These are phyloP conservation scores for Solanum gracilifrons DNA, from an alignment of 257 asterid species.

Conservation along the genomic window DNA sequence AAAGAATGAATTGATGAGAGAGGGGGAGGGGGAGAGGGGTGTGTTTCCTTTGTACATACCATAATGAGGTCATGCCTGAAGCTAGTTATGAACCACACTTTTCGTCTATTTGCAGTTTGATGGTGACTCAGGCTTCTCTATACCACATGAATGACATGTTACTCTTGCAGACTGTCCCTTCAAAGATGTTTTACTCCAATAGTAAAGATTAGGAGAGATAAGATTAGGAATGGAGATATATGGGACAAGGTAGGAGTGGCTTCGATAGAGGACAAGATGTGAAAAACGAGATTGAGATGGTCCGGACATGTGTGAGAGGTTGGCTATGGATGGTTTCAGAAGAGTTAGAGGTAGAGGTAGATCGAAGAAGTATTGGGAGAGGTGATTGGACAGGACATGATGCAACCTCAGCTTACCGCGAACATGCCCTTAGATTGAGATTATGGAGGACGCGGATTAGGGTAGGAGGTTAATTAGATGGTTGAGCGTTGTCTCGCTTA, in stretches of 20 bases:
- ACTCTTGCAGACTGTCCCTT: background rate
- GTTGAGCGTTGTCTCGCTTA: background rate
- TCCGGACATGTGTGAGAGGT: background rate
- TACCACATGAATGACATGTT: background rate
- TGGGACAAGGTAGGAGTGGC: background rate
- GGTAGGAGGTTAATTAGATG: background rate
- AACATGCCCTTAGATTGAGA: background rate
- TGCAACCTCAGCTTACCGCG: background rate
- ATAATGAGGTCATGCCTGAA: background rate
- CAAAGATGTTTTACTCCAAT: background rate
- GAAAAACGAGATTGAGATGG: background rate
- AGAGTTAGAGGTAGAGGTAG: background rate
- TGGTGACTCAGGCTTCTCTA: conserved; percentile 33
- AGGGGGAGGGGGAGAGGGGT: background rate
- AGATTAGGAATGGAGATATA: too few species aligned
- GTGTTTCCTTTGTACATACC: background rate
- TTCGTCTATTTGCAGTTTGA: conserved; percentile 14
- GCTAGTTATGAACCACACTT: conserved; percentile 13
- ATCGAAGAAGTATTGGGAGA: background rate
- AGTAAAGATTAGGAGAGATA: background rate
- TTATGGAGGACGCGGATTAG: background rate
- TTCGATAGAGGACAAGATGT: background rate
- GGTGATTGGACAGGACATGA: background rate
- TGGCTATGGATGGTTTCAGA: background rate
- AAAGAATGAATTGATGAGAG: background rate